These are phyloP conservation scores for Albifimbria verrucaria DNA, from an alignment of 2,329 filamentous ascomycete genomes.

Conservation along the genomic window DNA sequence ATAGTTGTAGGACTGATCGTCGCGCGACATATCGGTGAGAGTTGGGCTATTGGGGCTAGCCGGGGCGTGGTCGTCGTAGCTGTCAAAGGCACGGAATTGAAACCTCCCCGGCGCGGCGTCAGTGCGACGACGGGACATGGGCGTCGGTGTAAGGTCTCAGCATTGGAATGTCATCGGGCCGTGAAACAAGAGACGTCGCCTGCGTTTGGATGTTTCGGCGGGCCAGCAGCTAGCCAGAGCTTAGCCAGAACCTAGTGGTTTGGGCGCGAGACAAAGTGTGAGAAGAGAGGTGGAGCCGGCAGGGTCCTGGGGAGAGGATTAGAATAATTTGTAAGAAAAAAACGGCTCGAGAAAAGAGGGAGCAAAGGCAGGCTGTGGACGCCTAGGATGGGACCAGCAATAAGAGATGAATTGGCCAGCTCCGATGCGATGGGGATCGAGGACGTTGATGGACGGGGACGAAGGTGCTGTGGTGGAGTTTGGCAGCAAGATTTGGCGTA, in stretches of 20 bases:
- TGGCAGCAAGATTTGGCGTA: too few relatives aligned
- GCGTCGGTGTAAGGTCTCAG: constrained; percentile 14
- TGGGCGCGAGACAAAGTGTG: background rate
- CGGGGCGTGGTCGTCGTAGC: constrained; percentile 17
- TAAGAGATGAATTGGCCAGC: background rate
- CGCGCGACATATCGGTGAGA: background rate
- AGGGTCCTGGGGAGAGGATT: too few relatives aligned
- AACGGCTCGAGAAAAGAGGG: background rate
- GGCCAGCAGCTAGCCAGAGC: too few relatives aligned
- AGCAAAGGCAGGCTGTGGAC: background rate
- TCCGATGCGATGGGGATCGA: too few relatives aligned
- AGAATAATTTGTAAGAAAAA: too few relatives aligned
- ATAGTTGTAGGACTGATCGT: background rate
- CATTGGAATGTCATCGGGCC: constrained; percentile 17
- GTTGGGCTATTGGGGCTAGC: background rate
- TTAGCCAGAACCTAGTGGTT: background rate
- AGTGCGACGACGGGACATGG: constrained; percentile 24
- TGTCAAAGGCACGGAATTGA: constrained; percentile 12
- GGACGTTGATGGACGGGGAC: background rate
- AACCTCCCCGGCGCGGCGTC: constrained; percentile 16
- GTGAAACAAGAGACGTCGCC: background rate
- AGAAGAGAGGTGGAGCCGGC: background rate
- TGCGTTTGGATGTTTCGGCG: too few relatives aligned
- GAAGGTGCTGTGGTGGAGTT: background rate
- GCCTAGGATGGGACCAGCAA: background rate